Base-by-base conservation (phyloP, 805 yeast species). In the Kluyveromyces wickerhamii region DNA sequence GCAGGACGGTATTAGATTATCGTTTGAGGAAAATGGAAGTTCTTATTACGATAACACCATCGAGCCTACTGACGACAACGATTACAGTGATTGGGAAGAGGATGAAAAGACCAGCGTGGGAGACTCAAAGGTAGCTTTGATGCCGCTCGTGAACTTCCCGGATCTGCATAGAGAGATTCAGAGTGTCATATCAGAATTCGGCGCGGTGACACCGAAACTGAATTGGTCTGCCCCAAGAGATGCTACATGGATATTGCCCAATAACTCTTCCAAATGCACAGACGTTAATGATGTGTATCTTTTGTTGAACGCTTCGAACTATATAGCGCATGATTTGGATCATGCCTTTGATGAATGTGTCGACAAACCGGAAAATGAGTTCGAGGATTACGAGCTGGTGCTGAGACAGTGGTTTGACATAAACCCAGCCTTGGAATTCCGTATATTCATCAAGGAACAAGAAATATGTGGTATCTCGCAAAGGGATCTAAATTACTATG, bases 221-320 rank as follows among this genome's bases (percentile, higher is more conserved):
- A 92, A 92, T 63, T 92, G 98, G 98, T 86, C 96, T 1, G 82
- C 96, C 2, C 98, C 99, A 1, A 79, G 78, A 51, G 99, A 92
- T 60, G 84, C 97, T 2, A 72, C 78, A 0, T 92, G 97, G 98
- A 89, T 92, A 14, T 61, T 82, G 49, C 70, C 92, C 2, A 76
- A 81, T 21, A 83, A 85, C 48, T 69, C 84, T 3, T 71, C 81
- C 70, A 71, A 74, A 49, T 88, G 97, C 50, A 65, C 61, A 11
- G 70, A 69, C 21, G 75, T 80, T 0, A 70, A 78, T 24, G 99
- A 92, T 44, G 60, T 92, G 0, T 92, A 87, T 43, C 55, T 92
- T 31, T 59, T 92, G 7, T 59, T 92, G 35, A 89, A 89, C 49
- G 77, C 95, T 1, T 85, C 96, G 0, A 88, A 84, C 49, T 92